These are phyloP conservation scores for Pseudopediastrum boryanum DNA, from an alignment of 139 green algal species.

Conservation along the genomic window DNA sequence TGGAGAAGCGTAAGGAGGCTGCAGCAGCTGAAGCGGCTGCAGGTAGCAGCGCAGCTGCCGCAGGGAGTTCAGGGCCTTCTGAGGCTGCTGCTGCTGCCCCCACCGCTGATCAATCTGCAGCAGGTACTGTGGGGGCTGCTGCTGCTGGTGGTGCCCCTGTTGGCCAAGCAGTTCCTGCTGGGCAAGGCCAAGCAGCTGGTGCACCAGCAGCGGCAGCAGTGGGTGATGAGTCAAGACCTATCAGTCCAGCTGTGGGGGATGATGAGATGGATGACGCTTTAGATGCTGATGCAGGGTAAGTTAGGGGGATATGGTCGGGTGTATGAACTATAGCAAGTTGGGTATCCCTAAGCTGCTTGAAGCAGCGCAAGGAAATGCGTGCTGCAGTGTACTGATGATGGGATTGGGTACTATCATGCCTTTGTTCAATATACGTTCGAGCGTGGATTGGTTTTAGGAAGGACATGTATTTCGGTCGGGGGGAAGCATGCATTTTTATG, in stretches of 20 bases:
- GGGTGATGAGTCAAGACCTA: background rate
- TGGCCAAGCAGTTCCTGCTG: background rate
- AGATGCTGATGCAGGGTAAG: slow-evolving; percentile 2
- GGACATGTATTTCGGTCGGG: no score
- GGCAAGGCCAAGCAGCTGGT: background rate
- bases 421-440: no score
- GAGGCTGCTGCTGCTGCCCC: background rate
- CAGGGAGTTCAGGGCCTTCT: no score
- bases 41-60: background rate
- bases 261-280: slow-evolving; percentile 23
- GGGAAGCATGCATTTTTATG: no score
- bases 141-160: background rate
- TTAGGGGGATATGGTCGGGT: no score
- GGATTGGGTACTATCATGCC: no score
- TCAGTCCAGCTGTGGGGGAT: background rate
- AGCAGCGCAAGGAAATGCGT: no score
- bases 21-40: background rate
- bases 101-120: background rate
- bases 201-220: background rate
- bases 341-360: no score
- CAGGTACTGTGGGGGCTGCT: background rate
- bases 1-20: slow-evolving; percentile 24
- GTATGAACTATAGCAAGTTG: no score
- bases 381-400: no score
- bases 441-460: no score